A percentile compares a stretch with the other conserved stretches of the same genome.
These are phyloP conservation scores for Posidonia australis DNA, from an alignment of 106 monocot genomes.

Conservation along the genomic window DNA sequence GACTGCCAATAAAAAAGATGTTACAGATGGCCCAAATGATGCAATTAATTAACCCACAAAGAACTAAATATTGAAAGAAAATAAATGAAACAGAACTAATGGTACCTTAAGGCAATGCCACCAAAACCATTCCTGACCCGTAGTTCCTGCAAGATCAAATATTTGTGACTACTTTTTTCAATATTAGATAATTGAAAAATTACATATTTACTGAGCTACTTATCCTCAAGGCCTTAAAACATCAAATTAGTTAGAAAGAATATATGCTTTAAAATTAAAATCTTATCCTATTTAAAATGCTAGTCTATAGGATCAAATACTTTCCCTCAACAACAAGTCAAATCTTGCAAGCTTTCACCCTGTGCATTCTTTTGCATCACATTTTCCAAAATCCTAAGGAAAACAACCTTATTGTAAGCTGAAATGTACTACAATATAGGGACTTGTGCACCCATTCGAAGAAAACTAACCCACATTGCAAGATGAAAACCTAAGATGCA, in stretches of 20 bases:
- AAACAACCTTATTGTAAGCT: background rate
- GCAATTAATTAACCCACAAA: background rate
- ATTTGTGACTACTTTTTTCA: too few relatives aligned
- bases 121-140: conserved; percentile 64
- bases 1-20: conserved; percentile 30
- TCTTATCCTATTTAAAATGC: too few relatives aligned
- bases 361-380: conserved; percentile 88
- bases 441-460: background rate
- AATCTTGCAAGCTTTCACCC: conserved; percentile 94
- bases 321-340: conserved; percentile 79
- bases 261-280: too few relatives aligned
- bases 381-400: conserved; percentile 89
- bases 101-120: conserved; percentile 89
- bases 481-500: conserved; percentile 38
- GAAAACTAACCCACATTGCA: conserved; percentile 88
- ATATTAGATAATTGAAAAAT: background rate
- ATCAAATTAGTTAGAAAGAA: too few relatives aligned
- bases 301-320: conserved; percentile 5
- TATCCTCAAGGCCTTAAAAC: too few relatives aligned
- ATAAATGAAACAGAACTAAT: background rate
- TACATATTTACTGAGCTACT: background rate
- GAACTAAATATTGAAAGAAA: background rate
- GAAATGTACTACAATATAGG: background rate
- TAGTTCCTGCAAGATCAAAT: conserved; percentile 59
- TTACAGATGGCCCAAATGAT: background rate